Evolutionary conservation across 306 rosid genomes (phyloP).

Genomic region (Astragalus membranaceus): DNA sequence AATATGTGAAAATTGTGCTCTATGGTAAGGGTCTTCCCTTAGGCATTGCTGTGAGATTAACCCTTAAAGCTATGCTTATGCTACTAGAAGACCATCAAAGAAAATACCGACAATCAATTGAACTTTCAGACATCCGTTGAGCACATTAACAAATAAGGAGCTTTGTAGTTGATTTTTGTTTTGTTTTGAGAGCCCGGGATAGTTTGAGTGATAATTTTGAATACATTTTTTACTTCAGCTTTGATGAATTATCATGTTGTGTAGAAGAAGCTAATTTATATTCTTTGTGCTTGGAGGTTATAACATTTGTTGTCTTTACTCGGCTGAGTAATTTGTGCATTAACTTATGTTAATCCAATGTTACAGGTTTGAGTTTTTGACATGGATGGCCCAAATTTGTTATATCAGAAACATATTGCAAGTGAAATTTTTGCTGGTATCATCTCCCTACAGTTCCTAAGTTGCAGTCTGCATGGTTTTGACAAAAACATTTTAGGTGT

Average conservation of each 20-base stretch:
- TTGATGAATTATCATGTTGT: not conserved
- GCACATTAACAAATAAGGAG: not conserved
- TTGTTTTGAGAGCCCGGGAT: not conserved
- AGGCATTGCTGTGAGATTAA: not conserved
- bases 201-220: not conserved
- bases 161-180: not conserved
- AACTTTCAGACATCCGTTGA: not conserved
- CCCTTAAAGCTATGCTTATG: not conserved
- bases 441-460: constrained; percentile 65
- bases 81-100: not conserved
- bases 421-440: constrained; percentile 75
- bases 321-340: not conserved
- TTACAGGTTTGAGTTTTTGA: constrained; percentile 71
- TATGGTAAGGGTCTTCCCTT: not conserved
- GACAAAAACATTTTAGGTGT: constrained; percentile 60
- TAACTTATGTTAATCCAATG: constrained; percentile 14
- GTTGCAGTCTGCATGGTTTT: constrained; percentile 71
- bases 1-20: not conserved
- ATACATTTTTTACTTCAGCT: not conserved
- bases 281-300: constrained; percentile 9
- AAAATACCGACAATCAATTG: not conserved
- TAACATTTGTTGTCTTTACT: constrained; percentile 12
- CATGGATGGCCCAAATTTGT: constrained; percentile 51
- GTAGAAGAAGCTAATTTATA: not conserved
- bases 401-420: constrained; percentile 64